Evolutionary conservation across 805 yeast genomes (phyloP).

Genomic region (Pichia pseudocactophila): DNA sequence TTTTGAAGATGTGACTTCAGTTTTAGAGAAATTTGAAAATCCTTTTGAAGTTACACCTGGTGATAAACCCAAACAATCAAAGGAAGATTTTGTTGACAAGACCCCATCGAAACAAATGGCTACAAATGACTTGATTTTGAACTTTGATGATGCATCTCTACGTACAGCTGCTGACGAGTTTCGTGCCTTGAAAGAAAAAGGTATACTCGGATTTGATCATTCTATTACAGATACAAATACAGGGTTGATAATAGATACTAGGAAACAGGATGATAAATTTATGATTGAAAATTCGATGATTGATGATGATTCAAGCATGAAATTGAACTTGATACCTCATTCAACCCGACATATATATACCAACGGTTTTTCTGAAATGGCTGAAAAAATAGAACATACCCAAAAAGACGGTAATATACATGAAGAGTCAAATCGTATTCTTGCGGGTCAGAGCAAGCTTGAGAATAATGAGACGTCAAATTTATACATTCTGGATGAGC

Average conservation of each 20-base stretch:
- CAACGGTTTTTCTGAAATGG: not conserved
- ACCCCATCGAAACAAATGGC: conserved; percentile 4
- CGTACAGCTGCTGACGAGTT: conserved; percentile 18
- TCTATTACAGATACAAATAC: conserved; percentile 16
- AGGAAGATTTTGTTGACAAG: not conserved
- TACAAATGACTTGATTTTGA: not conserved
- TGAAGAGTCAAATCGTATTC: conserved; percentile 15
- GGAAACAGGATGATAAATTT: conserved; percentile 11
- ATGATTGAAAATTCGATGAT: conserved; percentile 10
- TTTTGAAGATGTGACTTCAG: conserved; percentile 13
- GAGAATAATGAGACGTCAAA: not conserved
- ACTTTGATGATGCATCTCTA: not conserved
- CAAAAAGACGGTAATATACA: conserved; percentile 18
- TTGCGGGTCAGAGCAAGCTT: conserved; percentile 10
- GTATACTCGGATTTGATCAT: not conserved
- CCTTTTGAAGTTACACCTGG: conserved; percentile 30
- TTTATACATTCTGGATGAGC: not conserved
- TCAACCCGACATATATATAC: not conserved
- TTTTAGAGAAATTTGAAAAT: conserved; percentile 25
- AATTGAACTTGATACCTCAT: conserved; percentile 17
- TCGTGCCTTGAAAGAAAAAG: conserved; percentile 16
- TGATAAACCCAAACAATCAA: not conserved
- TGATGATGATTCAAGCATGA: conserved; percentile 18
- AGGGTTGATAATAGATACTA: conserved; percentile 19
- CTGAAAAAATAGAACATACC: conserved; percentile 8